A percentile compares a stretch with the other conserved stretches of the same genome.
Evolutionary conservation across 495 filamentous ascomycete species (phyloP).

Genomic region (Aspergillus ostianus): DNA sequence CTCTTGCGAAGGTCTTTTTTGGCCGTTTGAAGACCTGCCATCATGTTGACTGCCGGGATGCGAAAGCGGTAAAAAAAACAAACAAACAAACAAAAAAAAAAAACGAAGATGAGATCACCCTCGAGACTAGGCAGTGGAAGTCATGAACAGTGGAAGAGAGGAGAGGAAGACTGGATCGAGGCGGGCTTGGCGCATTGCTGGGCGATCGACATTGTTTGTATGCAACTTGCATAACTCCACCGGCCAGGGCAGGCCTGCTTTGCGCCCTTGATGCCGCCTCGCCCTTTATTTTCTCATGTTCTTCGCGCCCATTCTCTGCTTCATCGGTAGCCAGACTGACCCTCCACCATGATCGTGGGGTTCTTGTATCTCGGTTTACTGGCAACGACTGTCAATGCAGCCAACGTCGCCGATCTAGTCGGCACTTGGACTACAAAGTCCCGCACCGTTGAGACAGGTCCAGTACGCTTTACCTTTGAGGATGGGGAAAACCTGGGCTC

Average conservation of each 20-base stretch:
- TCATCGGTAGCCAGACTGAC: not conserved
- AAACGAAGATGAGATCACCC: not conserved
- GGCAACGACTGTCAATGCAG: slow-evolving; percentile 29
- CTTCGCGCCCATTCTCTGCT: not conserved
- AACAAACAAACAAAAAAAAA: no score
- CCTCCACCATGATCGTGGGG: slow-evolving; percentile 15
- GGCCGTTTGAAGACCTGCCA: slow-evolving; percentile 55
- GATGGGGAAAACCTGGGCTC: not conserved
- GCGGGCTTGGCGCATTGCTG: slow-evolving; percentile 10
- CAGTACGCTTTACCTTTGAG: slow-evolving; percentile 46
- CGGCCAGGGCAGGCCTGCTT: slow-evolving; percentile 1
- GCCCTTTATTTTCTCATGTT: slow-evolving; percentile 4
- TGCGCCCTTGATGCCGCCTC: slow-evolving; percentile 11
- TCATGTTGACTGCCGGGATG: slow-evolving; percentile 20
- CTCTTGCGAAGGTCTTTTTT: slow-evolving; percentile 72
- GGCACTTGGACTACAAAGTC: slow-evolving; percentile 82
- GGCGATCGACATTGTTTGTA: slow-evolving; percentile 4
- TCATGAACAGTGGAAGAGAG: not conserved
- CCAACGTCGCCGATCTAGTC: slow-evolving; percentile 48
- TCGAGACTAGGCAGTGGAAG: no score
- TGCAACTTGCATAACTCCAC: slow-evolving; percentile 1
- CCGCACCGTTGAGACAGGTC: slow-evolving; percentile 67
- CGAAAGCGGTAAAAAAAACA: slow-evolving; percentile 8
- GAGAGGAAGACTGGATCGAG: slow-evolving; percentile 1
- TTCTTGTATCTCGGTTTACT: slow-evolving; percentile 20